Percentiles rank a stretch among this genome's conserved stretches.
phyloP scores from a whole-genome alignment of 257 asterid species.

The Fraxinus excelsior region DNA sequence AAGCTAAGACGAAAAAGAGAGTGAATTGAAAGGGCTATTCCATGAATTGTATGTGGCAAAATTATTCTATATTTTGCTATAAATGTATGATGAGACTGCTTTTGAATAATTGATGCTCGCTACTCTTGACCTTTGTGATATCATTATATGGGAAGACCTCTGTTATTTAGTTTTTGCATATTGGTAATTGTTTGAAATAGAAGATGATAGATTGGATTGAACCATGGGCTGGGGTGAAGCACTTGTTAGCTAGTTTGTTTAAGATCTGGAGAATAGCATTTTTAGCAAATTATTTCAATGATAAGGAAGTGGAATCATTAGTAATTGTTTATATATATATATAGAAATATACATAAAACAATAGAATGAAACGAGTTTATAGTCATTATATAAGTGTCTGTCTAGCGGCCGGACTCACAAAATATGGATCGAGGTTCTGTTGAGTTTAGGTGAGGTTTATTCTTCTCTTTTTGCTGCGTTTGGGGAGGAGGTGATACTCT shows the following conservation, averaged over 20 bases:
- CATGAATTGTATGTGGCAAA: not conserved
- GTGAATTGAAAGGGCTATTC: not conserved
- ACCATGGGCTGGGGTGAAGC: not conserved
- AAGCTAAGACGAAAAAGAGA: not conserved
- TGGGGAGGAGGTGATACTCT: not conserved
- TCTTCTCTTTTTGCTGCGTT: not conserved
- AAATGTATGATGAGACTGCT: not conserved
- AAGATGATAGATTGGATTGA: not conserved
- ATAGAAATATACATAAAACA: not conserved
- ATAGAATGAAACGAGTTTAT: not conserved
- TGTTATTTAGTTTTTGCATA: not conserved
- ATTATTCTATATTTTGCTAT: not conserved
- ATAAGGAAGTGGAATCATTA: not conserved
- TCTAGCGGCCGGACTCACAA: not conserved
- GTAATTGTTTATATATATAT: not conserved
- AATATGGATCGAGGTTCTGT: not conserved
- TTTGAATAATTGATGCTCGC: not conserved
- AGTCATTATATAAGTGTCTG: not conserved
- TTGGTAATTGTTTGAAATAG: not conserved
- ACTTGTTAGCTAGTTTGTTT: not conserved
- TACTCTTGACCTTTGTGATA: not conserved
- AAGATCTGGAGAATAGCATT: not conserved
- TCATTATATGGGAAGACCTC: not conserved
- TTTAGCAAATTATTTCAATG: not conserved
- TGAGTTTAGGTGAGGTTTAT: not conserved